A percentile compares a stretch with the other conserved stretches of the same genome.
These are phyloP conservation scores for Beauveria brongniartii DNA, from an alignment of 2,329 filamentous ascomycete genomes.

Conservation along the genomic window DNA sequence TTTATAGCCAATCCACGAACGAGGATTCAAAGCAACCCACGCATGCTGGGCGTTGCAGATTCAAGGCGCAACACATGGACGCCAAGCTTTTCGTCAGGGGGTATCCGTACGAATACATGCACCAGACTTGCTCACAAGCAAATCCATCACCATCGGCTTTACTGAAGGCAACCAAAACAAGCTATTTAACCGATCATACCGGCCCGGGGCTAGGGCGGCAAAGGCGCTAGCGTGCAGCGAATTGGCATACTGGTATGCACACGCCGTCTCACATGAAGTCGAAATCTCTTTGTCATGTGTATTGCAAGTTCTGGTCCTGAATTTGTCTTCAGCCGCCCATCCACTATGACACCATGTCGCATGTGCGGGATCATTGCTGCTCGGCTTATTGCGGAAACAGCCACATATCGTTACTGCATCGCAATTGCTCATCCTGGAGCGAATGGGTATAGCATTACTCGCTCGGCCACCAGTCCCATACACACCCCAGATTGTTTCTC, in stretches of 20 bases:
- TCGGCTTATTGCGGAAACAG: conserved; percentile 6
- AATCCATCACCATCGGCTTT: neutral
- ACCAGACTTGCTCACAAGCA: neutral
- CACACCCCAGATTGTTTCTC: conserved; percentile 9
- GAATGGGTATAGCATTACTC: neutral
- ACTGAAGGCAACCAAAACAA: neutral
- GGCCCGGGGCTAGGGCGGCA: conserved; percentile 9
- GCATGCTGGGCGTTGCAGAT: neutral
- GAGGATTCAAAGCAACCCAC: neutral
- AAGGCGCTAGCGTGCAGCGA: neutral
- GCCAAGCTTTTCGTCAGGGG: neutral
- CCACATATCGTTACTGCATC: neutral
- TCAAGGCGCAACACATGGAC: neutral
- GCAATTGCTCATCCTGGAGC: neutral
- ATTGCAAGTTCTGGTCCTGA: neutral
- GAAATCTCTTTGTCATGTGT: conserved; percentile 3
- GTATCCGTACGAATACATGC: neutral
- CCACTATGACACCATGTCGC: neutral
- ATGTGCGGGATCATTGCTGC: neutral
- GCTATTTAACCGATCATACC: conserved; percentile 2
- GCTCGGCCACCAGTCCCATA: neutral
- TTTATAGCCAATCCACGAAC: neutral
- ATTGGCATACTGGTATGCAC: neutral
- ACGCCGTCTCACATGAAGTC: neutral
- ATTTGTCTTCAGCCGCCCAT: neutral